Percentiles rank a stretch among this genome's conserved stretches.
These are phyloP conservation scores for Thielaviopsis euricoi DNA, from an alignment of 2,329 filamentous ascomycete species.

Conservation along the genomic window DNA sequence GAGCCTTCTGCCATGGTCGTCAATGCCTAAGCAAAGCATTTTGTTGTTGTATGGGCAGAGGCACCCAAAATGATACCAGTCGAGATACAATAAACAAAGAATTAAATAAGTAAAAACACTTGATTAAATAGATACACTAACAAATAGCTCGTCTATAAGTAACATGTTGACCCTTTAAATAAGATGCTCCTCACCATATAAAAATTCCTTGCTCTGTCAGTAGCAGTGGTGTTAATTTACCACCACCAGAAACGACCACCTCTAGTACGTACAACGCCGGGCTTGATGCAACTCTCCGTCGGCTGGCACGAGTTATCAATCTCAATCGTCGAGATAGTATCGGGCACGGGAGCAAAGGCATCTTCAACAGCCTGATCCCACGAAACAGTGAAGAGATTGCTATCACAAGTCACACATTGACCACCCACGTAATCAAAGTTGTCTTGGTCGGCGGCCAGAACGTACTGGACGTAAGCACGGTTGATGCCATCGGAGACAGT, in stretches of 20 bases:
- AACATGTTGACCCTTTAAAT: neutral
- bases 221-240: neutral
- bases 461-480: conserved; percentile 3
- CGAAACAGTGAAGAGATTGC: neutral
- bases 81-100: neutral
- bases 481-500: conserved; percentile 1
- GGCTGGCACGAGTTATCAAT: conserved; percentile 1
- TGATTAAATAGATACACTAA: neutral
- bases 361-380: neutral
- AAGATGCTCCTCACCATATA: neutral
- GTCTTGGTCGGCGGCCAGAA: neutral
- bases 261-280: neutral
- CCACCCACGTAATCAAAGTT: neutral
- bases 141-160: neutral
- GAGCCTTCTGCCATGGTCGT: conserved; percentile 38
- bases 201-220: too few relatives aligned
- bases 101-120: neutral
- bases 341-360: neutral
- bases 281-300: neutral
- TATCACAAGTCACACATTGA: conserved; percentile 1
- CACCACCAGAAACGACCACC: conserved; percentile 1
- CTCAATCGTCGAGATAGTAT: neutral
- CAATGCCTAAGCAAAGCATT: conserved; percentile 3
- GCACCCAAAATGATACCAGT: neutral
- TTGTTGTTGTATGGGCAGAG: too few relatives aligned